These are phyloP conservation scores for Obba rivulosa DNA, from an alignment of 768 basidiomycete species.

Conservation along the genomic window DNA sequence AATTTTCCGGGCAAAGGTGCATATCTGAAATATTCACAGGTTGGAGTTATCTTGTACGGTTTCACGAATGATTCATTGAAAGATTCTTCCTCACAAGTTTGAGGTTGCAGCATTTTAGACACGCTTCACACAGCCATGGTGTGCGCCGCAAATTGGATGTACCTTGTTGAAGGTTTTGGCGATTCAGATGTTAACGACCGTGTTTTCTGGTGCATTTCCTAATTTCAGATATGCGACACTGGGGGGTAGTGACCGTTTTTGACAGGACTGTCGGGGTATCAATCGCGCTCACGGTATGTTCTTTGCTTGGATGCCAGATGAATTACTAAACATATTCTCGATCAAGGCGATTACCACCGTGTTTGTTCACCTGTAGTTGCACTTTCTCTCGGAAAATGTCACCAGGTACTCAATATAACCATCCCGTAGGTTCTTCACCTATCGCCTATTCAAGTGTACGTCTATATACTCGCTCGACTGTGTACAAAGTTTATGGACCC, in stretches of 20 bases:
- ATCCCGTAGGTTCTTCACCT: conserved; percentile 18
- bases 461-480: neutral
- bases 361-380: conserved; percentile 18
- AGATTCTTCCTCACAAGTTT: neutral
- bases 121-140: conserved; percentile 20
- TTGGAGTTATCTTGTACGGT: conserved; percentile 13
- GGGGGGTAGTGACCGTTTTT: neutral
- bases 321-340: neutral
- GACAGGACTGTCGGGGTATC: conserved; percentile 12
- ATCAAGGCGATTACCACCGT: conserved; percentile 18
- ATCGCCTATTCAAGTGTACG: conserved; percentile 19
- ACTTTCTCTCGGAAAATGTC: neutral
- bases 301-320: too few species aligned
- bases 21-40: conserved; percentile 6
- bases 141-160: conserved; percentile 17
- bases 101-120: conserved; percentile 15
- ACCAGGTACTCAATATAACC: neutral
- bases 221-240: neutral
- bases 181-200: conserved; percentile 12
- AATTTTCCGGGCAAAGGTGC: neutral
- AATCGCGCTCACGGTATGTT: conserved; percentile 17
- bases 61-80: neutral
- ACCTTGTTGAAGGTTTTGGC: conserved; percentile 18
- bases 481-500: neutral
- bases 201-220: conserved; percentile 17